Conservation (phyloP, 306 rosid genomes). For the Vigna trinervia region DNA sequence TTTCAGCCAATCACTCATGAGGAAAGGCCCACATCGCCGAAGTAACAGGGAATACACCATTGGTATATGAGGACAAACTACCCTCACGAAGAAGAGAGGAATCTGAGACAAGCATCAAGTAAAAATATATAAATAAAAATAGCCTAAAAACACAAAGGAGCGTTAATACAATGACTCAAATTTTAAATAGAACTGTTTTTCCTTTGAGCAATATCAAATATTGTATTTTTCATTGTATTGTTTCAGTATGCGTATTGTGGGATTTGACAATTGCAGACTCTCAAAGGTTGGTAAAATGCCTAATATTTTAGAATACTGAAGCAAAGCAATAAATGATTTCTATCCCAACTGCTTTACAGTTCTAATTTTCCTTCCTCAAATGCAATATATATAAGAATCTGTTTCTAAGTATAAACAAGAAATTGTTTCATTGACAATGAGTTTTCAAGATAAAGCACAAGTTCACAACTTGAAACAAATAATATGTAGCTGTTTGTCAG, state of each 20-base stretch:
- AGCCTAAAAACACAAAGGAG: slow-evolving; percentile 20
- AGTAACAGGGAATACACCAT: slow-evolving; percentile 72
- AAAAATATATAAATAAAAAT: slow-evolving; percentile 38
- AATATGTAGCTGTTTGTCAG: neutral
- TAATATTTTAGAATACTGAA: slow-evolving; percentile 16
- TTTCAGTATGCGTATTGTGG: slow-evolving; percentile 12
- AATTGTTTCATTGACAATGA: neutral
- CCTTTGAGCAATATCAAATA: slow-evolving; percentile 33
- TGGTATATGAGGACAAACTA: slow-evolving; percentile 95
- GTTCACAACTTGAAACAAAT: neutral
- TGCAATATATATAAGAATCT: neutral
- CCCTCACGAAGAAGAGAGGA: slow-evolving; percentile 78
- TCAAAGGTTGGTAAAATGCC: slow-evolving; percentile 5
- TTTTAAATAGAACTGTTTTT: slow-evolving; percentile 9
- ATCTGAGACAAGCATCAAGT: slow-evolving; percentile 61
- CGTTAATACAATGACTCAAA: slow-evolving; percentile 22
- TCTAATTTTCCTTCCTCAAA: slow-evolving; percentile 2
- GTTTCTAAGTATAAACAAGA: slow-evolving; percentile 3
- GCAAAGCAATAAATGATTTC: slow-evolving; percentile 2
- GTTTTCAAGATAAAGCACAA: slow-evolving; percentile 1
- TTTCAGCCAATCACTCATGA: slow-evolving; percentile 95
- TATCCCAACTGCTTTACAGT: neutral
- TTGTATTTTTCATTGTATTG: slow-evolving; percentile 7
- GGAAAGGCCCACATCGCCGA: slow-evolving; percentile 91
- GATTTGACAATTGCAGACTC: slow-evolving; percentile 21